Evolutionary conservation across 2,329 filamentous ascomycete genomes (phyloP), one percentile per base, ranked within the genome.

Genomic region (Arachnopeziza araneosa): DNA sequence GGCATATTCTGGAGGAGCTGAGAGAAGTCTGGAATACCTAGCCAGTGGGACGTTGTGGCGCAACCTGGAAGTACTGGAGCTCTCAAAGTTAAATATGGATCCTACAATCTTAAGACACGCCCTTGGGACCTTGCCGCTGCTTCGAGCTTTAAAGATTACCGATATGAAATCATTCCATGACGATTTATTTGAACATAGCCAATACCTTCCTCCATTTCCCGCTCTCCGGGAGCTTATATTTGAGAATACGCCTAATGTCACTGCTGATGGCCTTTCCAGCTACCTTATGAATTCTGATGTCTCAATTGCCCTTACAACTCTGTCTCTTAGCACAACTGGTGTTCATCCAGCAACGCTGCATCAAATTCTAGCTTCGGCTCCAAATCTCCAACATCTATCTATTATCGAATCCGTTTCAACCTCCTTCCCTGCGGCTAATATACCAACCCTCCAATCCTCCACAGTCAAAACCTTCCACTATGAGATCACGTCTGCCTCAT

Each of bases 1-100:
- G 91, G 88, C 84, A 57, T 98, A 96, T 75, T 81, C 84, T 57
- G 78, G 80, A 53, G 93, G 93, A 14, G 83, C 90, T 1, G 93
- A 97, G 76, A 83, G 83, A 59, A 89, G 87, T 69, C 82, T 98
- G 59, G 84, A 91, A 68, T 78, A 83, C 57, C 78, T 97, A 50
- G 82, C 85, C 8, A 80, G 82, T 60, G 85, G 83, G 62, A 83
- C 77, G 59, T 73, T 86, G 56, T 95, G 90, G 90, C 79, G 80
- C 53, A 80, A 83, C 52, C 79, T 95, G 14, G 87, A 92, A 73
- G 85, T 90, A 10, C 72, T 95, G 55, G 90, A 93, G 72, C 76
- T 95, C 44, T 80, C 82, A 60, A 80, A 78, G 63, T 78, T 93
- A 60, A 82, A 84, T 56, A 80, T 93, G 65, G 90, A 95, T 70